A percentile compares a stretch with the other conserved stretches of the same genome.
These are phyloP conservation scores for Naumovozyma castellii DNA, from an alignment of 805 yeast genomes.

Conservation along the genomic window DNA sequence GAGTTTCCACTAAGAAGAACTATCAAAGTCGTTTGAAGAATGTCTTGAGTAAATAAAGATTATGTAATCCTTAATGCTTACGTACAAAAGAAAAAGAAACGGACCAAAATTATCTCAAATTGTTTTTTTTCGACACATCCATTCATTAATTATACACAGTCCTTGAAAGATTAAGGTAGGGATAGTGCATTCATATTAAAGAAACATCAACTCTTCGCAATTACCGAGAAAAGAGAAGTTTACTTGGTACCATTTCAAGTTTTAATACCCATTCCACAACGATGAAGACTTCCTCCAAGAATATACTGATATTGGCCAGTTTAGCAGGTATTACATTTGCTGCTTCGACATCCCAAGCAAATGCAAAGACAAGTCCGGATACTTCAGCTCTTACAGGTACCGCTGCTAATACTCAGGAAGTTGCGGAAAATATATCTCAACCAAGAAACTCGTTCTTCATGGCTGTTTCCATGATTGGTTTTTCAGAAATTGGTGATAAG, in stretches of 20 bases:
- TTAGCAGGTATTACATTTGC: background rate
- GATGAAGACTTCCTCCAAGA: background rate
- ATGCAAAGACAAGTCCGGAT: background rate
- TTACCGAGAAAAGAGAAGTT: no score
- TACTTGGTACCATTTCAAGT: no score
- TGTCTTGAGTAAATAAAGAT: no score
- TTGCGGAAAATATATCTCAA: background rate
- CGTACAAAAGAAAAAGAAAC: background rate
- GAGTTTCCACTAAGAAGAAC: no score
- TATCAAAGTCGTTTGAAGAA: no score
- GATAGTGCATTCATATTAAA: no score
- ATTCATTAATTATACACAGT: background rate
- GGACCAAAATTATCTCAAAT: background rate
- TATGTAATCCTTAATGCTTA: no score
- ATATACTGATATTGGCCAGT: background rate
- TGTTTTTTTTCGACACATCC: background rate
- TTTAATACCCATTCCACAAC: no score
- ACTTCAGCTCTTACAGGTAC: background rate
- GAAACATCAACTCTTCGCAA: no score
- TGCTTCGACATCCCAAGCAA: no score
- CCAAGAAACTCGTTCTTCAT: conserved; percentile 48
- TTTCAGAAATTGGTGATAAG: conserved; percentile 96
- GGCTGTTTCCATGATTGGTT: conserved; percentile 82
- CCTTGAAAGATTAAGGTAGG: no score
- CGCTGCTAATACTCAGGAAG: background rate